These are phyloP conservation scores for Pseudopithomyces chartarum DNA, from an alignment of 2,329 filamentous ascomycete genomes.

Conservation along the genomic window DNA sequence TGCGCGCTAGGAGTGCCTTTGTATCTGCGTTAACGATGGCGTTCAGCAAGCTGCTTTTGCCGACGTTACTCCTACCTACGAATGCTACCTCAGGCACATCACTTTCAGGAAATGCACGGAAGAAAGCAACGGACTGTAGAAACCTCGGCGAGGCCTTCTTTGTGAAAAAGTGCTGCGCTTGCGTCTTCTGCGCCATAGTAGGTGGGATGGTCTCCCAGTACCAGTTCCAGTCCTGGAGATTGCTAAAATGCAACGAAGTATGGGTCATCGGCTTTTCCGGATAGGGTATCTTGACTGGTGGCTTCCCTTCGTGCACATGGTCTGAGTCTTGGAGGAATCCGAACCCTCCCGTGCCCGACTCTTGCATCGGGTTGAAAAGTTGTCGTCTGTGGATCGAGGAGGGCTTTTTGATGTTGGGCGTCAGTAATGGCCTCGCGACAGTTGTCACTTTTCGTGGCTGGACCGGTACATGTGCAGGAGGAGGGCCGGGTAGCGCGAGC, in stretches of 20 bases:
- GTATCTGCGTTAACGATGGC: conserved; percentile 57
- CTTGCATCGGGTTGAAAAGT: neutral
- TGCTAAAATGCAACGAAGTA: conserved; percentile 8
- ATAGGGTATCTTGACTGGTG: conserved; percentile 1
- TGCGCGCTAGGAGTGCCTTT: conserved; percentile 47
- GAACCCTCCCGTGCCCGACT: neutral
- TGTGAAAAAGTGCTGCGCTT: conserved; percentile 53
- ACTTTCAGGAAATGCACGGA: conserved; percentile 62
- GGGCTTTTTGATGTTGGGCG: neutral
- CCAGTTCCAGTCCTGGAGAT: conserved; percentile 30
- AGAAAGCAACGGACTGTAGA: conserved; percentile 64
- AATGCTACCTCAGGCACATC: conserved; percentile 67
- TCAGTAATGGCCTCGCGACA: neutral
- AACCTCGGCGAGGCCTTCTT: conserved; percentile 51
- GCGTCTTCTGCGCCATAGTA: conserved; percentile 41
- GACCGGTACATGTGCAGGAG: neutral
- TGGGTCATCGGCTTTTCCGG: conserved; percentile 13
- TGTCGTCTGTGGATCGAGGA: neutral
- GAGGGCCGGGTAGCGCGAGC: neutral
- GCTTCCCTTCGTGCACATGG: conserved; percentile 7
- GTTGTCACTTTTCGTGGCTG: neutral
- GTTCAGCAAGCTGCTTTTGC: conserved; percentile 71
- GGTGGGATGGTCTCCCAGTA: conserved; percentile 41
- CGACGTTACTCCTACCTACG: conserved; percentile 72
- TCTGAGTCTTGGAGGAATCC: conserved; percentile 20